These are phyloP conservation scores for Apophysomyces trapeziformis DNA, from an alignment of 371 early-diverging fungal species.

Conservation along the genomic window DNA sequence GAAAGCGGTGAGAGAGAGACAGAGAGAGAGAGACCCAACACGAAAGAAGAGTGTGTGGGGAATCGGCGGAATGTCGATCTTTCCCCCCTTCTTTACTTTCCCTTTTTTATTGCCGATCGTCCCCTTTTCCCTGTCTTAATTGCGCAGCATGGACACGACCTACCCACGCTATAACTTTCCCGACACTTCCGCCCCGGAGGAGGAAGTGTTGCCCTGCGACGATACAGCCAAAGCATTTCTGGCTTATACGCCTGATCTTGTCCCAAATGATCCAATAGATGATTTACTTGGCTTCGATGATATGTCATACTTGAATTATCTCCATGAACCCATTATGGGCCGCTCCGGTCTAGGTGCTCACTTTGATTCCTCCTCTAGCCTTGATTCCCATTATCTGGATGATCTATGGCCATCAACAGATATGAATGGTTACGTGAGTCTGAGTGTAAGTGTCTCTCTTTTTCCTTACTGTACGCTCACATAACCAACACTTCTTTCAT, in stretches of 20 bases:
- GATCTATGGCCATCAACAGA: background rate
- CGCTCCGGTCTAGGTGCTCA: background rate
- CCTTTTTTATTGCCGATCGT: constrained; percentile 3
- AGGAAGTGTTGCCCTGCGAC: background rate
- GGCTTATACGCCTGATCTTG: constrained; percentile 20
- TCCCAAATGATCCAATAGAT: constrained; percentile 20
- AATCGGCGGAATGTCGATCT: constrained; percentile 6
- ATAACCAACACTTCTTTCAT: background rate
- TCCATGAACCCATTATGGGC: constrained; percentile 9
- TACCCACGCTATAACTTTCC: background rate
- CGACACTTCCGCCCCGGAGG: background rate
- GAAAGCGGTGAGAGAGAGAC: background rate
- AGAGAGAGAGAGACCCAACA: no score
- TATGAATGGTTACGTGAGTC: constrained; percentile 34
- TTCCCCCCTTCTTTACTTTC: constrained; percentile 2
- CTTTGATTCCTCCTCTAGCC: constrained; percentile 6
- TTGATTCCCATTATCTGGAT: background rate
- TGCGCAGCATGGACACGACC: background rate
- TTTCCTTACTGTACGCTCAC: background rate
- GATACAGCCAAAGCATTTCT: constrained; percentile 12
- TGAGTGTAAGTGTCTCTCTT: constrained; percentile 30
- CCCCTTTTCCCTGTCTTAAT: background rate
- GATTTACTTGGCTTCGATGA: constrained; percentile 18
- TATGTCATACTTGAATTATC: constrained; percentile 24
- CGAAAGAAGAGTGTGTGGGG: background rate